phyloP scores from a whole-genome alignment of 805 yeast genomes.

The Danielozyma ontarioensis region DNA sequence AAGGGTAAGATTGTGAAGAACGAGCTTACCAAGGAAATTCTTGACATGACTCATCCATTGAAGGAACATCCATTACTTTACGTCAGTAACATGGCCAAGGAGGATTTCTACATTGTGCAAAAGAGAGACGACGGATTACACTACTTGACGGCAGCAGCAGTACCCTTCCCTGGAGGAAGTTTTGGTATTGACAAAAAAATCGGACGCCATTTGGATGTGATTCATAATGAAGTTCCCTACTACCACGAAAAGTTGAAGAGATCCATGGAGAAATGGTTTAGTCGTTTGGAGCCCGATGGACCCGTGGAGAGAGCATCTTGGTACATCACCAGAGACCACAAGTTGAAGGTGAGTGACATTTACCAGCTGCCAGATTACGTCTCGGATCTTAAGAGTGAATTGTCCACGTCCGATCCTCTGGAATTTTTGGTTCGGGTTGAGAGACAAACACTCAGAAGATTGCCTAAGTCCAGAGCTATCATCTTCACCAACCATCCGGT shows the following conservation, averaged over 20 bases:
- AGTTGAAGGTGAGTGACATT: constrained; percentile 50
- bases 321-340: constrained; percentile 73
- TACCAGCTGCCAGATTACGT: constrained; percentile 47
- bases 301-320: constrained; percentile 73
- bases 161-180: constrained; percentile 76
- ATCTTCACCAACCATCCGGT: constrained; percentile 74
- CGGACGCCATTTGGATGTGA: constrained; percentile 57
- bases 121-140: constrained; percentile 50
- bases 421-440: constrained; percentile 67
- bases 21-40: constrained; percentile 55
- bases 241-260: constrained; percentile 58
- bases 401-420: constrained; percentile 37
- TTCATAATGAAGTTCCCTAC: constrained; percentile 67
- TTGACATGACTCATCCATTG: constrained; percentile 57
- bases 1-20: constrained; percentile 50
- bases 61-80: constrained; percentile 60
- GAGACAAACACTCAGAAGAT: constrained; percentile 63
- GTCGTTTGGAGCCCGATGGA: constrained; percentile 51
- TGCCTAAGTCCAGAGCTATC: constrained; percentile 61
- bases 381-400: constrained; percentile 24
- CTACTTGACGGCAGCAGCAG: constrained; percentile 68
- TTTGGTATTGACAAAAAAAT: constrained; percentile 58
- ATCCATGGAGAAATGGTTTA: constrained; percentile 73
- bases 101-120: constrained; percentile 63
- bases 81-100: constrained; percentile 67